Conservation (phyloP, 345 rosid genomes). For the Sonneratia caseolaris region DNA sequence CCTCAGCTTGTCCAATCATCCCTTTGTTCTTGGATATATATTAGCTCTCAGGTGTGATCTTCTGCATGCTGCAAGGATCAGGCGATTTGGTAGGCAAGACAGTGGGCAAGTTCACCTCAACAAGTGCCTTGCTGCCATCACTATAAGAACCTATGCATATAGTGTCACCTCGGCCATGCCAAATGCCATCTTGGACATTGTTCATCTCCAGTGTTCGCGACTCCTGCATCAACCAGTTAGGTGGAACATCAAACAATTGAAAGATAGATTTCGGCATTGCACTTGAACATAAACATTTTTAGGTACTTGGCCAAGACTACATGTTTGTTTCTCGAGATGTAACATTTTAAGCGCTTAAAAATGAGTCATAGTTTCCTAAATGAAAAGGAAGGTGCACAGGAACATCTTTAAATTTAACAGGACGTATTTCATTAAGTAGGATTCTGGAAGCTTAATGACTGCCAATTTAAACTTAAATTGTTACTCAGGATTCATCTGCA, state of each 20-base stretch:
- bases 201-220: constrained; percentile 91
- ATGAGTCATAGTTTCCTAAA: neutral
- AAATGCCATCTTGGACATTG: constrained; percentile 81
- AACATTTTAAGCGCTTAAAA: neutral
- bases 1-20: neutral
- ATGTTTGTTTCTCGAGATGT: neutral
- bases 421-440: neutral
- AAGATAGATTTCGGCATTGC: neutral
- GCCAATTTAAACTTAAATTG: neutral
- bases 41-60: constrained; percentile 9
- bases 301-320: neutral
- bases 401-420: neutral
- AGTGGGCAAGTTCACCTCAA: constrained; percentile 43
- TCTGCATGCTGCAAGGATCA: constrained; percentile 25
- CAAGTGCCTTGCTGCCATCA: constrained; percentile 42
- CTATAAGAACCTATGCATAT: constrained; percentile 51
- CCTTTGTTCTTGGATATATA: neutral
- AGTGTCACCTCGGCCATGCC: constrained; percentile 96
- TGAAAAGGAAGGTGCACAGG: neutral
- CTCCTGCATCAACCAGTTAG: constrained; percentile 28
- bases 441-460: neutral
- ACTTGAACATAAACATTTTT: neutral
- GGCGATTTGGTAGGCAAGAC: constrained; percentile 30
- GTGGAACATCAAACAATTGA: neutral
- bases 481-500: neutral